Base-by-base conservation (phyloP, 78 protist genomes). In the Chrysochromulina tobinii region DNA sequence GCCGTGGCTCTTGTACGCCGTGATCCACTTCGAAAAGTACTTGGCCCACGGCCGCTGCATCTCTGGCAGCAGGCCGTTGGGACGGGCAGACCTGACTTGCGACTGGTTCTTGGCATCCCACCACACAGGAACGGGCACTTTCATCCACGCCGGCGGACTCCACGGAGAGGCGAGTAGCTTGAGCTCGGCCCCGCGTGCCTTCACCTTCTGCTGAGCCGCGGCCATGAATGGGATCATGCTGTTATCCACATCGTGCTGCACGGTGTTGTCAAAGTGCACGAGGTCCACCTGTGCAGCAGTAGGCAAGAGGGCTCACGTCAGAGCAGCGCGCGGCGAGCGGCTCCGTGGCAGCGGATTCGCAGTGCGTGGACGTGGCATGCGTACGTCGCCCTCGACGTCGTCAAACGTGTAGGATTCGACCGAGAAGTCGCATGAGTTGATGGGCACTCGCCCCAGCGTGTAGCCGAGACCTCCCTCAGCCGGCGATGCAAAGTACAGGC, bases 141-240 rank as follows among this genome's bases (percentile, higher is more conserved):
- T 93, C 93, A 93, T 91, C 94, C 94, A 93, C 64, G 92, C 90
- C 11, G 94, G 94, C 57, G 94, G 91, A 25, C 73, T 50, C 94
- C 94, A 93, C 38, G 94, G 90, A 25, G 89, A 68, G 23, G 66
- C 89, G 38, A 91, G 91, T 67, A 93, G 75, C 53, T 15, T 2
- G 18, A 93, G 75, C 87, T 17, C 0, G 18, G 23, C 64, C 21
- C 14, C 18, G 17, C 81, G 58, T 38, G 3, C 85, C 64, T 27
- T 18, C 27, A 75, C 57, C 57, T 38, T 18, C 14, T 1, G 7
- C 89, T 38, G 57, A 51, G 91, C 91, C 50, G 79, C 81, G 53
- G 0, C 69, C 38, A 51, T 55, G 48, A 92, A 1, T 18, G 84
- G 61, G 54, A 66, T 87, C 83, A 88, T 54, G 21, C 54, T 51